Percentiles rank a stretch among this genome's conserved stretches.
Evolutionary conservation across 2,329 filamentous ascomycete species (phyloP).

Genomic region (Cytospora schulzeri): DNA sequence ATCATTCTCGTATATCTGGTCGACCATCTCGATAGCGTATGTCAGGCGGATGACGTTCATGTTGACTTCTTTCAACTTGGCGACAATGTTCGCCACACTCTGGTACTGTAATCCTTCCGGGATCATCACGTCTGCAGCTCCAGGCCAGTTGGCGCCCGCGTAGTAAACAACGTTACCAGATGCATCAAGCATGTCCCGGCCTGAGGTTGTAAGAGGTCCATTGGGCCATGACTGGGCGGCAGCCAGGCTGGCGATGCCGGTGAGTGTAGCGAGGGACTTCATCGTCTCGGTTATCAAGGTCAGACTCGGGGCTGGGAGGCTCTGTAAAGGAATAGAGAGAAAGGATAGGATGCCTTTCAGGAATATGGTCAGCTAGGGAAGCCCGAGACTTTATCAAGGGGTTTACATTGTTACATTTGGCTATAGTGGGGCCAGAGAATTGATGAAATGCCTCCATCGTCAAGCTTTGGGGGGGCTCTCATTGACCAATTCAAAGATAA

Average conservation of each 20-base stretch:
- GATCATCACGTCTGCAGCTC: slow-evolving; percentile 56
- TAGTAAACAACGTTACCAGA: slow-evolving; percentile 41
- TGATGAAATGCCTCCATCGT: neutral
- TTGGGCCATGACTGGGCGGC: slow-evolving; percentile 26
- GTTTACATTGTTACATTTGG: neutral
- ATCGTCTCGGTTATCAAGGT: slow-evolving; percentile 3
- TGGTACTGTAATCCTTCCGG: slow-evolving; percentile 58
- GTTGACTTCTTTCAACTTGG: slow-evolving; percentile 52
- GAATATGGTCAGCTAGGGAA: neutral
- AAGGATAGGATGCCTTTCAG: neutral
- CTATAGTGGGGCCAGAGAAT: neutral
- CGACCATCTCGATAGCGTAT: slow-evolving; percentile 59
- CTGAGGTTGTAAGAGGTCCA: slow-evolving; percentile 28
- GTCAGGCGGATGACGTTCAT: slow-evolving; percentile 59
- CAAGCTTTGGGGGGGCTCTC: no score
- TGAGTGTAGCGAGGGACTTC: slow-evolving; percentile 9
- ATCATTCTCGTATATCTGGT: slow-evolving; percentile 46
- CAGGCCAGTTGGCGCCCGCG: slow-evolving; percentile 57
- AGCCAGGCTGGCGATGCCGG: slow-evolving; percentile 11
- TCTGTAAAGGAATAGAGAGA: neutral
- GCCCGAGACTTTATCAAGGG: neutral
- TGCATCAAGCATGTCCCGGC: slow-evolving; percentile 36
- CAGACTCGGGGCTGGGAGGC: neutral
- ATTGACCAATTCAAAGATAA: neutral
- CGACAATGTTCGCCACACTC: slow-evolving; percentile 50